Conservation (phyloP, 2,329 filamentous ascomycete species). For the Diaporthe sp. region DNA sequence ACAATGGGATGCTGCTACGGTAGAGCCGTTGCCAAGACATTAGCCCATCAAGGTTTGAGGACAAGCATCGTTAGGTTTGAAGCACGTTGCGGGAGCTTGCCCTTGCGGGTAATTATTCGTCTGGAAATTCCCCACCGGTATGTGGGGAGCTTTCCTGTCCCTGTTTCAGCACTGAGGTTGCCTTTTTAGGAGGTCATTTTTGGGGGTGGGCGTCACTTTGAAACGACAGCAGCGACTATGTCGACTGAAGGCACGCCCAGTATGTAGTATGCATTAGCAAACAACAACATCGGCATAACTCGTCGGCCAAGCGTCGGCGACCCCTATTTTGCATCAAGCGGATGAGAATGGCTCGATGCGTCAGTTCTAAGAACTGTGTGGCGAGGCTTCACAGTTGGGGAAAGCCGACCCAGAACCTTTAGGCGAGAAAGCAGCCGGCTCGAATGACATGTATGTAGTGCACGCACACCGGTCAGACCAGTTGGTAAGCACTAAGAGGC, state of each 20-base stretch:
- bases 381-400: not conserved
- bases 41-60: slow-evolving; percentile 1
- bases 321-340: not conserved
- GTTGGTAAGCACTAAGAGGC: no score
- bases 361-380: not conserved
- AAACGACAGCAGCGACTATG: not conserved
- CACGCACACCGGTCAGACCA: no score
- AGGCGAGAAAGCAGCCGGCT: no score
- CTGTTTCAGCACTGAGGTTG: slow-evolving; percentile 7
- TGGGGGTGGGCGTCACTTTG: not conserved
- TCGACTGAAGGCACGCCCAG: not conserved
- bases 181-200: not conserved
- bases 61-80: slow-evolving; percentile 5
- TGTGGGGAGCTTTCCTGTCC: not conserved
- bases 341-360: not conserved
- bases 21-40: slow-evolving; percentile 3
- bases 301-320: not conserved
- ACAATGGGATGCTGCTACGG: not conserved
- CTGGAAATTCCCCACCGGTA: slow-evolving; percentile 1
- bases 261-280: not conserved
- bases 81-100: not conserved
- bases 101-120: not conserved
- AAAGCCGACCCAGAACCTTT: not conserved
- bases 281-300: slow-evolving; percentile 3
- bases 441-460: no score